Evolutionary conservation across 140 eudicot genomes (phyloP).

Genomic region (Cichorium intybus): DNA sequence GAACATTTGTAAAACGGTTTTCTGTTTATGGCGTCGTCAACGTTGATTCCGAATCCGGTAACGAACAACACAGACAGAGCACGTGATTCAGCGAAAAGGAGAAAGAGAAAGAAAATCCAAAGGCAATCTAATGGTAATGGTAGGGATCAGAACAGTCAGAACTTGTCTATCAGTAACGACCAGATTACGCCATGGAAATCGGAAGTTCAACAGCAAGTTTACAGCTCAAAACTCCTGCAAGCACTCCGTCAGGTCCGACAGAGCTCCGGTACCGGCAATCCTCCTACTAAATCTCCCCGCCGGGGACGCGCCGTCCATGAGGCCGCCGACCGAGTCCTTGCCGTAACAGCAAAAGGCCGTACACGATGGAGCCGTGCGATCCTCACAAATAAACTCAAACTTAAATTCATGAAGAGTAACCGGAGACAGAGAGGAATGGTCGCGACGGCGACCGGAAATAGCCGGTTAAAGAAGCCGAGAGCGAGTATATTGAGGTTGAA

Average conservation of each 20-base stretch:
- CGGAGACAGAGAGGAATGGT: slow-evolving; percentile 33
- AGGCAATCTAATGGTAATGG: slow-evolving; percentile 5
- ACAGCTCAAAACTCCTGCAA: slow-evolving; percentile 73
- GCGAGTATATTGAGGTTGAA: slow-evolving; percentile 51
- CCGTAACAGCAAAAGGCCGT: slow-evolving; percentile 75
- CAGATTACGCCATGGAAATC: slow-evolving; percentile 51
- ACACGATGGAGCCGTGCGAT: slow-evolving; percentile 95
- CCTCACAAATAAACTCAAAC: slow-evolving; percentile 54
- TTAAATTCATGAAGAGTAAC: slow-evolving; percentile 58
- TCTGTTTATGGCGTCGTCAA: slow-evolving; percentile 51
- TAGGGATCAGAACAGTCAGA: slow-evolving; percentile 14
- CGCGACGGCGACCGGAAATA: slow-evolving; percentile 28
- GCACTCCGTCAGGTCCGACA: slow-evolving; percentile 74
- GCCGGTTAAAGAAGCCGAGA: slow-evolving; percentile 58
- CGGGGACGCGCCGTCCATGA: slow-evolving; percentile 62
- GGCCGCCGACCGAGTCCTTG: slow-evolving; percentile 73
- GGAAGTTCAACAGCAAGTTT: slow-evolving; percentile 63
- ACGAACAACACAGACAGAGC: slow-evolving; percentile 45
- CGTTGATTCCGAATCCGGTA: slow-evolving; percentile 51
- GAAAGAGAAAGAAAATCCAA: slow-evolving; percentile 46
- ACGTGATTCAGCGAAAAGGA: slow-evolving; percentile 48
- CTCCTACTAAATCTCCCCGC: slow-evolving; percentile 23
- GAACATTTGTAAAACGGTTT: slow-evolving; percentile 8
- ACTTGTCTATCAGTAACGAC: not conserved
- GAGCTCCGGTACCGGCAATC: slow-evolving; percentile 3